phyloP scores from a whole-genome alignment of 179 eudicot genomes.

The Beta macrorhiza region DNA sequence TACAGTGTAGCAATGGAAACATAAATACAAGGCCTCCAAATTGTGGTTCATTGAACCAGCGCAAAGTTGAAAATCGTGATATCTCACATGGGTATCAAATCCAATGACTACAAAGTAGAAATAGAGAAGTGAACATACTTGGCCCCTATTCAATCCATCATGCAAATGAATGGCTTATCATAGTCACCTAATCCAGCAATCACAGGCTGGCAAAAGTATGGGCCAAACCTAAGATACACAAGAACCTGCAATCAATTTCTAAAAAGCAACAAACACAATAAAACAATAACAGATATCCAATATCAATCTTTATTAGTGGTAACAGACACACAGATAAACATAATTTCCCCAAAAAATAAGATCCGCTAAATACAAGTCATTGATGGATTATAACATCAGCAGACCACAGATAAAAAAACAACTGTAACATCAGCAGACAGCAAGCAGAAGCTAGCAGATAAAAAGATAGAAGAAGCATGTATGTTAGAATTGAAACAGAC shows the following conservation, averaged over 20 bases:
- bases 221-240: constrained; percentile 62
- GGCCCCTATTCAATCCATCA: constrained; percentile 97
- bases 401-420: neutral
- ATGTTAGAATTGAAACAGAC: too few species aligned
- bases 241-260: neutral
- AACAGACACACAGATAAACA: neutral
- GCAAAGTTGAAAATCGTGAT: neutral
- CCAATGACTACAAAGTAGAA: constrained; percentile 1
- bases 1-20: neutral
- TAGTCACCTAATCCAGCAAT: constrained; percentile 91
- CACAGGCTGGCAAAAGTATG: constrained; percentile 92
- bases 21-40: neutral
- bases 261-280: neutral
- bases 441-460: too few species aligned
- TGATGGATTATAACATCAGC: neutral
- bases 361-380: too few species aligned
- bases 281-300: neutral
- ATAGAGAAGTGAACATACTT: constrained; percentile 51
- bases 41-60: neutral
- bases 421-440: too few species aligned
- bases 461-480: too few species aligned
- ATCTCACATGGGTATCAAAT: neutral
- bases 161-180: constrained; percentile 93
- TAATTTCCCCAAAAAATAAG: neutral
- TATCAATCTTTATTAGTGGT: neutral